phyloP scores from a whole-genome alignment of 768 basidiomycete species.

The Mycena crocata region DNA sequence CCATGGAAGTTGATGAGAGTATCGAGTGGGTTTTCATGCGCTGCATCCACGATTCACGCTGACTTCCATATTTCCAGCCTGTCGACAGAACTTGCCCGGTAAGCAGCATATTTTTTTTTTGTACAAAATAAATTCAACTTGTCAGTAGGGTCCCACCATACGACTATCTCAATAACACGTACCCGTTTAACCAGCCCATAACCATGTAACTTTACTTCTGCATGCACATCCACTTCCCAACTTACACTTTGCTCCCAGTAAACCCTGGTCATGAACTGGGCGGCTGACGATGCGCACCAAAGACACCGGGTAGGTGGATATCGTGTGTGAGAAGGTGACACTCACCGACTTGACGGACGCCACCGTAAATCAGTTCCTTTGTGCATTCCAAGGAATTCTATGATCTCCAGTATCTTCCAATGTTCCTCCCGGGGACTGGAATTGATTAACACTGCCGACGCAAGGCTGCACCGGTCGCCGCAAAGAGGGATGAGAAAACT shows the following conservation, averaged over 20 bases:
- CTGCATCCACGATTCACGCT: neutral
- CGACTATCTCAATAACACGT: too few species aligned
- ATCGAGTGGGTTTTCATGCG: too few species aligned
- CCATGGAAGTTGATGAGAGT: neutral
- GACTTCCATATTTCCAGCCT: neutral
- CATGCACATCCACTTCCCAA: neutral
- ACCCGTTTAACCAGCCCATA: neutral
- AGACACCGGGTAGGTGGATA: neutral
- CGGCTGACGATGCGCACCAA: neutral
- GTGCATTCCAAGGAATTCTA: neutral
- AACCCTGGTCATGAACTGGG: slow-evolving; percentile 15
- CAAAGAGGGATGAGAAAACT: neutral
- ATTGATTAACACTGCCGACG: neutral
- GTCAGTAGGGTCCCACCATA: too few species aligned
- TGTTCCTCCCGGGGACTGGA: neutral
- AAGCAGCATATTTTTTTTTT: too few species aligned
- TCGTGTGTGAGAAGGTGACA: neutral
- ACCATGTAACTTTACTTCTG: neutral
- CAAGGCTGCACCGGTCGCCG: slow-evolving; percentile 7
- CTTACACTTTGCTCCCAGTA: neutral
- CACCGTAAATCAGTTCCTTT: neutral
- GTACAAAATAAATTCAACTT: too few species aligned
- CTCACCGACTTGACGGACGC: slow-evolving; percentile 10
- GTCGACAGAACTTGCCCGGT: too few species aligned
- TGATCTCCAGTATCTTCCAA: neutral